phyloP scores from a whole-genome alignment of 2,329 filamentous ascomycete species.

The Allantophomopsis lycopodina region DNA sequence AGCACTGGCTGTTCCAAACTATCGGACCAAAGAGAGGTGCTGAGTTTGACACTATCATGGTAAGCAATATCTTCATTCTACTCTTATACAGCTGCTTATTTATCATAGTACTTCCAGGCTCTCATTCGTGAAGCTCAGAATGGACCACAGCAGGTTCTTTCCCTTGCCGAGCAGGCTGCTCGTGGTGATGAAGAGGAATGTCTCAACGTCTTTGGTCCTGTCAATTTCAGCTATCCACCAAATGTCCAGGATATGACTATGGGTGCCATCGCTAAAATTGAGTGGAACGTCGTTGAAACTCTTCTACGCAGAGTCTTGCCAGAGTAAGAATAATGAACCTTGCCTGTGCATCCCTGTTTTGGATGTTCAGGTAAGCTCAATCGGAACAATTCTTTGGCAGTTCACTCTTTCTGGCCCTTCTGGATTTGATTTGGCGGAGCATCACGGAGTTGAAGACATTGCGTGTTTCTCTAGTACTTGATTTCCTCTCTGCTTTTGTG shows the following conservation, averaged over 20 bases:
- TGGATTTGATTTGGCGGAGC: too few species aligned
- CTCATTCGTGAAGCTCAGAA: conserved; percentile 38
- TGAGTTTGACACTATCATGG: conserved; percentile 39
- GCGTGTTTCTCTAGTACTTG: too few species aligned
- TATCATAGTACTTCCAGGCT: conserved; percentile 20
- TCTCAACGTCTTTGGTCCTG: conserved; percentile 30
- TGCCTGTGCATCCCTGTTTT: too few species aligned
- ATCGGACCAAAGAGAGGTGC: conserved; percentile 32
- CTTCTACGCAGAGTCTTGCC: conserved; percentile 20
- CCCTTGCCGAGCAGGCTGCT: conserved; percentile 26
- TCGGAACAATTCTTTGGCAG: too few species aligned
- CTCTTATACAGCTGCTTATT: not conserved
- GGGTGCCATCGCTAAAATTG: conserved; percentile 23
- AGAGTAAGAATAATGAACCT: too few species aligned
- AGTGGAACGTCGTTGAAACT: conserved; percentile 30
- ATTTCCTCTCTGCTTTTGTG: too few species aligned
- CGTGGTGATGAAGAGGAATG: conserved; percentile 5
- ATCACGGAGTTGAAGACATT: too few species aligned
- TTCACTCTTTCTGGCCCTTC: too few species aligned
- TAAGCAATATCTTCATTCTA: conserved; percentile 18
- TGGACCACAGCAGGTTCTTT: conserved; percentile 23
- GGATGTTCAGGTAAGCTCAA: too few species aligned
- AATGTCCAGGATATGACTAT: conserved; percentile 28
- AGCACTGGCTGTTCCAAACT: conserved; percentile 38
- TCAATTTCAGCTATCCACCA: conserved; percentile 29